Evolutionary conservation across 192 early-diverging fungal genomes (phyloP).

Genomic region (Mortierella claussenii): DNA sequence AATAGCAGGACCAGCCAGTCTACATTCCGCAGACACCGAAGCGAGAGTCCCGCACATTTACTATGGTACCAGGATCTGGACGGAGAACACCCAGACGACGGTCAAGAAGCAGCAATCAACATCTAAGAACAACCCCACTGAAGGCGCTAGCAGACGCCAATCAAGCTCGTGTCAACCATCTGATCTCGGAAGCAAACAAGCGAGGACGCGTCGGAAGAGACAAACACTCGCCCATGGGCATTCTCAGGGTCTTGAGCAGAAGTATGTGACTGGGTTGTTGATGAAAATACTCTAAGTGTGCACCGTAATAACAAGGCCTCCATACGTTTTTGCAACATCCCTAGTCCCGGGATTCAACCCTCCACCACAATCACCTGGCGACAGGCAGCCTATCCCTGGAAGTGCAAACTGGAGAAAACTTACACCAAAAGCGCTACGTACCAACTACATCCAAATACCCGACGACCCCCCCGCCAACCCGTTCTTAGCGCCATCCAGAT

Average conservation of each 20-base stretch:
- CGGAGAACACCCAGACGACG: constrained; percentile 31
- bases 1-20: constrained; percentile 3
- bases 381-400: constrained; percentile 36
- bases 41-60: constrained; percentile 21
- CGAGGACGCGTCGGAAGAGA: constrained; percentile 28
- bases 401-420: constrained; percentile 38
- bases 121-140: constrained; percentile 17
- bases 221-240: constrained; percentile 47
- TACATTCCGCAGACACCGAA: constrained; percentile 29
- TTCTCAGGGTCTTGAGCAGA: constrained; percentile 25
- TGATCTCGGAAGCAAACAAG: constrained; percentile 27
- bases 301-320: too few relatives aligned
- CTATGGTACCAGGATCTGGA: constrained; percentile 29
- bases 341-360: constrained; percentile 49
- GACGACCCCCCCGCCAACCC: constrained; percentile 11
- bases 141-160: constrained; percentile 41
- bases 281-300: too few relatives aligned
- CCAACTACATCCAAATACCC: constrained; percentile 16
- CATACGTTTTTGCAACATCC: not conserved
- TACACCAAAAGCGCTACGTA: constrained; percentile 34
- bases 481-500: not conserved
- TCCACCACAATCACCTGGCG: constrained; percentile 21
- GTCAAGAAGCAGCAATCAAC: constrained; percentile 15
- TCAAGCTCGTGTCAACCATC: constrained; percentile 30
- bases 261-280: too few relatives aligned